Evolutionary conservation across 306 rosid genomes (phyloP).

Genomic region (Sechiopsis laciniata): DNA sequence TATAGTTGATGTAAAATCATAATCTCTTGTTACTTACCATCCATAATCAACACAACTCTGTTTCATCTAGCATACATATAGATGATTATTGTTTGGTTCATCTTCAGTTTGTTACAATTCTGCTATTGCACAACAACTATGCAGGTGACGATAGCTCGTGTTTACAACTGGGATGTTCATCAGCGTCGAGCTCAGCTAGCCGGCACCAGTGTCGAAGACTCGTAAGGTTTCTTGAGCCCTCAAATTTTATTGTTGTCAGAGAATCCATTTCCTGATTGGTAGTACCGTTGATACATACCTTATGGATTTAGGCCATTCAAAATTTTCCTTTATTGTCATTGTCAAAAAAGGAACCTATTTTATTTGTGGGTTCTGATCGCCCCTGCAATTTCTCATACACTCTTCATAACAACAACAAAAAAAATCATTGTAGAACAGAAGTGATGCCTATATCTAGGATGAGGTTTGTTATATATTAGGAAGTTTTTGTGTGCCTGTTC

Average conservation of each 20-base stretch:
- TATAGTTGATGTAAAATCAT: neutral
- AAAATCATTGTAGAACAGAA: neutral
- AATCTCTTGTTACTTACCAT: neutral
- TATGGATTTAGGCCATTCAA: conserved; percentile 26
- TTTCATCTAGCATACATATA: neutral
- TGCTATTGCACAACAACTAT: conserved; percentile 16
- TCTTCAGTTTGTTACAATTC: conserved; percentile 4
- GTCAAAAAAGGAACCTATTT: conserved; percentile 15
- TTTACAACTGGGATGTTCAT: conserved; percentile 92
- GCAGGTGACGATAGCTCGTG: conserved; percentile 91
- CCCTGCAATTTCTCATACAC: too few species aligned
- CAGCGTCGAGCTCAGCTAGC: conserved; percentile 59
- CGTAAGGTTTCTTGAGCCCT: conserved; percentile 25
- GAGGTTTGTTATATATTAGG: conserved; percentile 4
- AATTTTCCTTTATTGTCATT: conserved; percentile 22
- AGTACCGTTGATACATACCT: conserved; percentile 31
- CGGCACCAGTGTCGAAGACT: conserved; percentile 35
- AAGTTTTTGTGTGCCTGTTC: conserved; percentile 3
- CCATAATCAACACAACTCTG: neutral
- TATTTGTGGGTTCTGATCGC: neutral
- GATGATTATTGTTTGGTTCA: neutral
- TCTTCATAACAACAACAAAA: too few species aligned
- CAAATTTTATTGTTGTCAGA: conserved; percentile 28
- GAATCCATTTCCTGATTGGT: conserved; percentile 26
- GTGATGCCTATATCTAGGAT: neutral